Conservation (phyloP, 345 rosid species). For the Brassica juncea region DNA sequence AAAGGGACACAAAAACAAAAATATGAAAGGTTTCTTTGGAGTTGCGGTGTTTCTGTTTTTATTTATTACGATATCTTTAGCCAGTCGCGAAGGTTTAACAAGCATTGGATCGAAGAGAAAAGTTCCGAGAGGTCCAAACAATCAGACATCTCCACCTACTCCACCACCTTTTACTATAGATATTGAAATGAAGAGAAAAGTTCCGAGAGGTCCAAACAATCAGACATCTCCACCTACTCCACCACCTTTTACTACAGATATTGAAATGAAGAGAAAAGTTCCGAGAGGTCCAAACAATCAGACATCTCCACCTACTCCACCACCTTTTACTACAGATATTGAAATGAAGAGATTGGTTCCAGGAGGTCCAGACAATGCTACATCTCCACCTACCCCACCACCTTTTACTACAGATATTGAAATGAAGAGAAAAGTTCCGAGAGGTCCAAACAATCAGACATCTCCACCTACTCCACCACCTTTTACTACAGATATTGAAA, state of each 20-base stretch:
- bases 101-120: background rate
- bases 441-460: background rate
- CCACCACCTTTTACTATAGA: too few species aligned
- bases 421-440: background rate
- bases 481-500: background rate
- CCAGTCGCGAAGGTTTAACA: background rate
- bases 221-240: too few species aligned
- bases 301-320: background rate
- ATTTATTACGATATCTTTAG: conserved; percentile 9
- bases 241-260: too few species aligned
- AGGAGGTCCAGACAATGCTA: background rate
- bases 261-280: background rate
- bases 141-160: too few species aligned
- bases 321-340: background rate
- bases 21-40: conserved; percentile 16
- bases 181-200: too few species aligned
- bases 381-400: conserved; percentile 8
- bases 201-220: too few species aligned
- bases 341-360: background rate
- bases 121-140: background rate
- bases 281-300: background rate
- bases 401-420: background rate
- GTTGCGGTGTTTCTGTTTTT: conserved; percentile 7
- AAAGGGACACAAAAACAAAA: background rate
- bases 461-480: background rate